Conservation (phyloP, 148 eudicot species). For the Vaccinium corymbosum region DNA sequence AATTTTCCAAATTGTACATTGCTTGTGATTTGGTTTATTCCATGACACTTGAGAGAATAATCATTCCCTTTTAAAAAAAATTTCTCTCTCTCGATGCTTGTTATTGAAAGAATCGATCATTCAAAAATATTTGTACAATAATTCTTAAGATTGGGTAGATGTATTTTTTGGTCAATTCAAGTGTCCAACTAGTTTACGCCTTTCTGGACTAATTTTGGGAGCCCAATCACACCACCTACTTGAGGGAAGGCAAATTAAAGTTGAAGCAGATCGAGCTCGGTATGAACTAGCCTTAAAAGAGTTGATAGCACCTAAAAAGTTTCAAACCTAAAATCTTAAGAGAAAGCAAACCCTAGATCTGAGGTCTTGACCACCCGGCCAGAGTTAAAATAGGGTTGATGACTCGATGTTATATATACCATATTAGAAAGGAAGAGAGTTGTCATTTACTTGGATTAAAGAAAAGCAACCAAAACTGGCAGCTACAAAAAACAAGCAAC, state of each 20-base stretch:
- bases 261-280: no score
- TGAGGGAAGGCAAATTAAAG: no score
- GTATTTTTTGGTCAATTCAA: no score
- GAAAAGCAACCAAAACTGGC: background rate
- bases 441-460: background rate
- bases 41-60: background rate
- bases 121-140: background rate
- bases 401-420: background rate
- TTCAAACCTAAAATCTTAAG: no score
- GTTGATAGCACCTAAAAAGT: no score
- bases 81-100: background rate
- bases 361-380: no score
- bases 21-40: background rate
- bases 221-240: no score
- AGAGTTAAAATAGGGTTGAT: background rate
- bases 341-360: no score
- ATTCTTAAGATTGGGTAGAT: background rate
- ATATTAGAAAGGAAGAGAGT: background rate
- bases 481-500: background rate
- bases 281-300: no score
- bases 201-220: no score
- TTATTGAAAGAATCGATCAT: background rate
- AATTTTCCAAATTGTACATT: background rate
- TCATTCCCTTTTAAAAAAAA: background rate
- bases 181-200: no score